Percentiles rank a stretch among this genome's conserved stretches.
Evolutionary conservation across 2,329 filamentous ascomycete genomes (phyloP).

Genomic region (Diaporthe nobilis): DNA sequence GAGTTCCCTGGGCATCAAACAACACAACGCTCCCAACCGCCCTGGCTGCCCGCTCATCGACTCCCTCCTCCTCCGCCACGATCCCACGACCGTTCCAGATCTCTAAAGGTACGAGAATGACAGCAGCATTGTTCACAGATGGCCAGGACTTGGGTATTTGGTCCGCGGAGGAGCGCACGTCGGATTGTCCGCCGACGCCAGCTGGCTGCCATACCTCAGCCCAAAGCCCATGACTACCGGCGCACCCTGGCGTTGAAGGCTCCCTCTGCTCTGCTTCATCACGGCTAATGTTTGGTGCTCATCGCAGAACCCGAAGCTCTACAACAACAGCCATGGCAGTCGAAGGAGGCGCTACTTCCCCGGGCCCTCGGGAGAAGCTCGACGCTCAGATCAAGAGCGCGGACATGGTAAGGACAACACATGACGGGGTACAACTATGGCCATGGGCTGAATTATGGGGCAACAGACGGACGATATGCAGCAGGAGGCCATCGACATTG

Average conservation of each 20-base stretch:
- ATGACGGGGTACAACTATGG: background rate
- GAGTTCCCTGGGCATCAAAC: slow-evolving; percentile 14
- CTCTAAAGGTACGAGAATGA: slow-evolving; percentile 10
- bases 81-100: background rate
- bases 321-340: slow-evolving; percentile 35
- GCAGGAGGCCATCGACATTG: slow-evolving; percentile 93
- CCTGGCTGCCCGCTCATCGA: background rate
- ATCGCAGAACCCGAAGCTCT: background rate
- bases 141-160: background rate
- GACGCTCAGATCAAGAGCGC: slow-evolving; percentile 97
- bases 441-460: slow-evolving; percentile 21
- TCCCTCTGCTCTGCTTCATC: background rate
- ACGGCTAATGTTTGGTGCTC: slow-evolving; percentile 14
- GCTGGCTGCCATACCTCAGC: background rate
- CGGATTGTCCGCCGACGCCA: background rate
- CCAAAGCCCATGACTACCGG: background rate
- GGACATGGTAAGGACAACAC: slow-evolving; percentile 83
- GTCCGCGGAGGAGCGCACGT: background rate
- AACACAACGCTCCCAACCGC: slow-evolving; percentile 11
- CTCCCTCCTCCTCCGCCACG: background rate
- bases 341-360: slow-evolving; percentile 51
- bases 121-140: background rate
- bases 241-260: background rate
- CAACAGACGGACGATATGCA: slow-evolving; percentile 96
- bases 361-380: slow-evolving; percentile 78